A percentile compares a stretch with the other conserved stretches of the same genome.
phyloP scores from a whole-genome alignment of 345 rosid species.

The Combretum micranthum region DNA sequence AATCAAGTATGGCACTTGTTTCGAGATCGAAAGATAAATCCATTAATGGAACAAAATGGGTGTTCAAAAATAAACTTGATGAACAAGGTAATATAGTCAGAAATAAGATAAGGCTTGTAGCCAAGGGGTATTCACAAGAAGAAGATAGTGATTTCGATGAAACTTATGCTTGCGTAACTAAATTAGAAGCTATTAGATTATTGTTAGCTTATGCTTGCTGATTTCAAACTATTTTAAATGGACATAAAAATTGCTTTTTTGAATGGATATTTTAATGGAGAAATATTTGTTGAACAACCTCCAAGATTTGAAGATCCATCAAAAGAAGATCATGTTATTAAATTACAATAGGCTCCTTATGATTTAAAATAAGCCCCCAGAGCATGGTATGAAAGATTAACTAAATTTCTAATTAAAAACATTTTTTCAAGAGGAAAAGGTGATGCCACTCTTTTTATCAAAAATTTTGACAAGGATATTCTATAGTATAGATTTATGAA shows the following conservation, averaged over 20 bases:
- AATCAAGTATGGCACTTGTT: no score
- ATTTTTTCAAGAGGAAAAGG: not conserved
- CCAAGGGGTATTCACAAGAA: not conserved
- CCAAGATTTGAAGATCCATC: not conserved
- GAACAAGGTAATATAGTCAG: no score
- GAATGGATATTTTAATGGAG: not conserved
- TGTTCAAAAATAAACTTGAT: no score
- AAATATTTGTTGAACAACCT: not conserved
- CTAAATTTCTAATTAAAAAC: not conserved
- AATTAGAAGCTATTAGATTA: not conserved
- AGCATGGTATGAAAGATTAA: constrained; percentile 3
- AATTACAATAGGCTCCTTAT: not conserved
- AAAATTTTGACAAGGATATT: not conserved
- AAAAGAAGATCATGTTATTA: not conserved
- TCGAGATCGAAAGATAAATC: no score
- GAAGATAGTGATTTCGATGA: constrained; percentile 1
- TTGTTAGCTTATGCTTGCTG: constrained; percentile 1
- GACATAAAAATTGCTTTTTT: not conserved
- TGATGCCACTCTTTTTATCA: not conserved
- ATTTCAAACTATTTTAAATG: not conserved
- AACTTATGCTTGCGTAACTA: not conserved
- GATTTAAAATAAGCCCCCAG: constrained; percentile 2
- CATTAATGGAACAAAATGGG: no score
- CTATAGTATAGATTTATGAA: not conserved
- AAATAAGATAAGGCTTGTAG: no score